Evolutionary conservation across 2,329 filamentous ascomycete genomes (phyloP), one percentile per base, ranked within the genome.

Genomic region (Fusarium sterilihyphosum): DNA sequence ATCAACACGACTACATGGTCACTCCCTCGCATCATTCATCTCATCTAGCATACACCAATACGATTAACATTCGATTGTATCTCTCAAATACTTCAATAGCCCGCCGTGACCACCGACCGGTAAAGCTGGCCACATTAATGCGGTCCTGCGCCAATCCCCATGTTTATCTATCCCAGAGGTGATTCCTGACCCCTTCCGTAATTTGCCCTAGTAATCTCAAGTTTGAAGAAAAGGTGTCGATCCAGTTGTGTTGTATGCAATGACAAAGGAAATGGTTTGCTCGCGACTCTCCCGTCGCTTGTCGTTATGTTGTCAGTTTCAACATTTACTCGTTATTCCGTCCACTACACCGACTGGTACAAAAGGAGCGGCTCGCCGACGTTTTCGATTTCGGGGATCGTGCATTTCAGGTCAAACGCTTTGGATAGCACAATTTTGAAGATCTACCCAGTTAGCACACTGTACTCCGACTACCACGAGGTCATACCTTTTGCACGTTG

Each of bases 351-450:
- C 56, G 90, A 91, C 83, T 95, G 93, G 82, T 99, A 99, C 74
- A 99, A 90, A 53, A 99, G 88, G 58, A 99, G 88, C 29, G 96
- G 96, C 84, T 99, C 96, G 84, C 96, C 96, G 65, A 98, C 93
- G 82, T 98, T 97, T 85, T 98, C 96, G 83, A 99, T 98, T 84
- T 99, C 96, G 54, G 96, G 96, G 81, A 99, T 98, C 37, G 96
- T 99, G 87, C 96, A 99, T 84, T 98, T 98, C 67, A 99, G 89
- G 83, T 99, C 96, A 82, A 99, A 99, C 5, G 96, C 96, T 85
- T 99, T 99, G 74, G 96, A 98, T 31, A 99, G 89, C 66, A 99
- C 96, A 78, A 99, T 99, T 85, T 99, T 99, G 90, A 99, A 99
- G 81, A 99, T 99, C 96, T 98, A 67, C 41, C 58, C 6, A 26